phyloP scores from a whole-genome alignment of 352 stramenopile genomes.

The Phytopythium chamaehyphon region DNA sequence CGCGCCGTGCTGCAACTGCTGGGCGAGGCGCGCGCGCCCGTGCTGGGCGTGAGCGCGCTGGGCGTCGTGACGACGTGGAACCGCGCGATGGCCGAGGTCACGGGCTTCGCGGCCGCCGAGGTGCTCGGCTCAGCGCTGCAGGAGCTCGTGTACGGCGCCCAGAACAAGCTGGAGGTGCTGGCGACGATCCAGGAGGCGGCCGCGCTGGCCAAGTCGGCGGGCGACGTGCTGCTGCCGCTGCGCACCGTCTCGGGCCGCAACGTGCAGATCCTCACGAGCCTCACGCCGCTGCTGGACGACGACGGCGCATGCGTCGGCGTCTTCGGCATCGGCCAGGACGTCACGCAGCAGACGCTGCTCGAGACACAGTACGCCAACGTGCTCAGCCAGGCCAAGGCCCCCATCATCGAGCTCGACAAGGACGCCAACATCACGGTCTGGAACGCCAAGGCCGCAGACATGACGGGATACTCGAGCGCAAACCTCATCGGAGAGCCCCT shows the following conservation, averaged over 20 bases:
- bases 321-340: constrained; percentile 56
- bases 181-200: constrained; percentile 22
- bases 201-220: constrained; percentile 28
- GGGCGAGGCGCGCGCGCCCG: constrained; percentile 60
- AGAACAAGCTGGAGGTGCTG: constrained; percentile 25
- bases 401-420: constrained; percentile 77
- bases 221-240: constrained; percentile 46
- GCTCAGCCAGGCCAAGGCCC: constrained; percentile 74
- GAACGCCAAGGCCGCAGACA: constrained; percentile 53
- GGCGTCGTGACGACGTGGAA: constrained; percentile 70
- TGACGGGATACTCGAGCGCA: constrained; percentile 45
- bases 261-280: constrained; percentile 44
- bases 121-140: constrained; percentile 39
- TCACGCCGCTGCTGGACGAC: constrained; percentile 39
- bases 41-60: constrained; percentile 48
- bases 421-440: constrained; percentile 68
- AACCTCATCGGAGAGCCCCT: constrained; percentile 53
- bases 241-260: constrained; percentile 38
- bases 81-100: constrained; percentile 46
- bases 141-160: constrained; percentile 51
- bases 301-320: constrained; percentile 43
- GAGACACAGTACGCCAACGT: constrained; percentile 62
- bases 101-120: constrained; percentile 32
- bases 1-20: constrained; percentile 32
- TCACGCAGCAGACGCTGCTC: constrained; percentile 48